Evolutionary conservation across 192 early-diverging fungal species (phyloP).

Genomic region (Powellomyces hirtus): DNA sequence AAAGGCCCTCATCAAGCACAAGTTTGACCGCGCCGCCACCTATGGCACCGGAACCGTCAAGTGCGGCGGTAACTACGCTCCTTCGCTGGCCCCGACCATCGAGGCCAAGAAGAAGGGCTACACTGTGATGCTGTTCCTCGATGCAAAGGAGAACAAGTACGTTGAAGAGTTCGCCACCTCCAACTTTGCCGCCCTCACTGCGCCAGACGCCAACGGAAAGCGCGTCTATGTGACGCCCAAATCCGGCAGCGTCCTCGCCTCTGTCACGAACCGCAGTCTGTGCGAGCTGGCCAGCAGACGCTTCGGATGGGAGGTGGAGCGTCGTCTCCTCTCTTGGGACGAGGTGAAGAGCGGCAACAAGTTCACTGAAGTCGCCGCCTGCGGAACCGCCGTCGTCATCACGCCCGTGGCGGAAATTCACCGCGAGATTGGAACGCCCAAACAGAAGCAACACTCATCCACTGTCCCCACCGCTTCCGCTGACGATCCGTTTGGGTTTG

Average conservation of each 20-base stretch:
- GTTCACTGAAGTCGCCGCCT: constrained; percentile 70
- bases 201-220: constrained; percentile 43
- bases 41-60: constrained; percentile 61
- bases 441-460: background rate
- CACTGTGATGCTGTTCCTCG: constrained; percentile 70
- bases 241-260: constrained; percentile 56
- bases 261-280: constrained; percentile 67
- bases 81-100: constrained; percentile 53
- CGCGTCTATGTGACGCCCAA: constrained; percentile 68
- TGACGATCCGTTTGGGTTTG: background rate
- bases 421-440: constrained; percentile 35
- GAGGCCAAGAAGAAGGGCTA: constrained; percentile 65
- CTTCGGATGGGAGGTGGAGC: constrained; percentile 66
- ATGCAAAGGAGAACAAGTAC: constrained; percentile 57
- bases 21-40: constrained; percentile 65
- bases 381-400: constrained; percentile 75
- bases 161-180: constrained; percentile 78
- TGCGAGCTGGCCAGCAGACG: constrained; percentile 54
- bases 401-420: constrained; percentile 70
- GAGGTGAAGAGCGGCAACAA: constrained; percentile 54
- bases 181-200: constrained; percentile 70
- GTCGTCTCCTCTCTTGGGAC: constrained; percentile 48
- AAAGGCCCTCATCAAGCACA: constrained; percentile 63
- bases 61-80: constrained; percentile 73
- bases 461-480: background rate